Base-by-base conservation (phyloP, 2,329 filamentous ascomycete genomes). In the Geosmithia morbida region DNA sequence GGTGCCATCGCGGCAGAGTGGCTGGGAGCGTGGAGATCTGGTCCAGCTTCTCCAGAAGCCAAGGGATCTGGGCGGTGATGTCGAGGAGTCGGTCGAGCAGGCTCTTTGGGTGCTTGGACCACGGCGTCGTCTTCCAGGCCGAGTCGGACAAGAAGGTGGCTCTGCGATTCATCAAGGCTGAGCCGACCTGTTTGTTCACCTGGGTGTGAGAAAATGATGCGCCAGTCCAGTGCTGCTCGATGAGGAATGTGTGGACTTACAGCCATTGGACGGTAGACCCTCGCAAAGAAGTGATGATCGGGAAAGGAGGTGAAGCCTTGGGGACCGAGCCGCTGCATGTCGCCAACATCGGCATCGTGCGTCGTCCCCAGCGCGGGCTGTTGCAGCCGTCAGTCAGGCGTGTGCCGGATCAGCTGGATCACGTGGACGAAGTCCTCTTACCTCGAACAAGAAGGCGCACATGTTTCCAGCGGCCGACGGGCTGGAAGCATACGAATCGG, bases 281-380 rank as follows among this genome's bases (percentile, higher is more conserved):
- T 66, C 20, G 69, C 67, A 48, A 78, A 79, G 55, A 75, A 77
- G 54, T 79, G 74, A 49, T 79, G 75, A 11, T 70, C 64, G 2
- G 75, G 75, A 47, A 79, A 79, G 0, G 59, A 59, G 39, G 63
- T 63, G 50, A 75, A 78, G 41, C 61, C 57, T 2, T 60, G 58
- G 0, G 75, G 70, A 0, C 74, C 73, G 17, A 63, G 45, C 19
- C 44, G 20, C 33, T 50, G 46, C 16, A 46, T 18, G 10, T 43
- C 17, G 41, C 42, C 39, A n/a, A 42, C 39, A n/a, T 22, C 30
- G 14, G 20, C 39, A 47, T 46, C 45, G 6, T 22, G 14, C n/a
- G 45, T 16, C 10, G 45, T 30, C 17, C 22, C 44, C n/a, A 26
- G 19, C 14, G 45, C 10, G 10, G 18, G 18, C 40, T 17, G 42